Base-by-base conservation (phyloP, 2,329 filamentous ascomycete species). In the Plenodomus tracheiphilus region DNA sequence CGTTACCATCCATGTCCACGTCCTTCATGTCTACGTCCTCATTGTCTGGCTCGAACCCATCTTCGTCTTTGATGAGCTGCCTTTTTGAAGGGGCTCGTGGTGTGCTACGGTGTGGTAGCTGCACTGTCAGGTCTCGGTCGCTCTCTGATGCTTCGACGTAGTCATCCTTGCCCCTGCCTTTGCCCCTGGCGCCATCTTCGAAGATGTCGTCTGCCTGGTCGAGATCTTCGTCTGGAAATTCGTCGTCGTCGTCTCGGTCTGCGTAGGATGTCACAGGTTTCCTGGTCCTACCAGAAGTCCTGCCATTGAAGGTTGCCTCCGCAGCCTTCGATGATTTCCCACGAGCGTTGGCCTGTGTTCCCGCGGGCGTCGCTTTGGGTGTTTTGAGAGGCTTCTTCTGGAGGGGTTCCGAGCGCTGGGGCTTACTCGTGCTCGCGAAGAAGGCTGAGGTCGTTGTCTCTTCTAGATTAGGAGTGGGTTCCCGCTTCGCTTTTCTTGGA, bases 161-260 rank as follows among this genome's bases (percentile, higher is more conserved):
- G 39, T 86, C 87, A 38, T 79, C 80, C 49, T 83, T 89, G 47
- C 81, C 84, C 50, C 83, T 89, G 47, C 81, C 84, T 38, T 82
- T 77, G 40, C 81, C 81, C 66, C 85, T 87, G 28, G 81, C 81
- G 56, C 89, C 85, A 3, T 87, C 86, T 13, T 86, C 88, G 71
- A 92, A 92, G 17, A 96, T 91, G 61, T 96, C 92, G 56, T 91
- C 88, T n/a, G 83, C 87, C 2, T 74, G 80, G 38, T 83, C 86
- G 38, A 73, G 66, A 40, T 76, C 74, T 41, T 75, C 66, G 37
- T 76, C 69, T 4, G 67, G 61, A 54, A 71, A 72, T 32, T 32
- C 28, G 11, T 32, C 84, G 6, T 82, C 79, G 28, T 85, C 86
- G 44, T 89, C 87, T 17, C 89, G 83, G 57, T 87, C 56, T 55